These are phyloP conservation scores for Microbotryum intermedium DNA, from an alignment of 1,284 basidiomycete species.

Conservation along the genomic window DNA sequence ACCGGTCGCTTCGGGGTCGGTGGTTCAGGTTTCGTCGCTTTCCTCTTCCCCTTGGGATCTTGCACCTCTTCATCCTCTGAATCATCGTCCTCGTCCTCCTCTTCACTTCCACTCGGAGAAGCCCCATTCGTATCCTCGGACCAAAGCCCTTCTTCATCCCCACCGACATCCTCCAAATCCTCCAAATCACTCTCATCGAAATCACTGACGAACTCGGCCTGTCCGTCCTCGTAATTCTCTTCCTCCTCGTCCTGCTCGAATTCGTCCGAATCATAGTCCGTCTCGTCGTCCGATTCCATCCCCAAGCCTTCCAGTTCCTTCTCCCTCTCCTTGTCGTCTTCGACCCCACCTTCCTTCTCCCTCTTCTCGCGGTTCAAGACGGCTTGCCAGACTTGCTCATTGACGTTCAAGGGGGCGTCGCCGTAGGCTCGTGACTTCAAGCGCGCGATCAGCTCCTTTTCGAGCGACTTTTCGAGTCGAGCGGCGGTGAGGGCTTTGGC, in stretches of 20 bases:
- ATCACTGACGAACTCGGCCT: slow-evolving; percentile 78
- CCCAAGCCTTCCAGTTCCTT: slow-evolving; percentile 42
- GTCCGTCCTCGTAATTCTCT: slow-evolving; percentile 51
- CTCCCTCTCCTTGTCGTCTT: slow-evolving; percentile 43
- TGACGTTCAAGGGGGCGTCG: slow-evolving; percentile 94
- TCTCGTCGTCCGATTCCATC: slow-evolving; percentile 46
- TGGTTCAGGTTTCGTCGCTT: slow-evolving; percentile 47
- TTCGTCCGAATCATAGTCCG: slow-evolving; percentile 49
- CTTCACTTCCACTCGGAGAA: not conserved
- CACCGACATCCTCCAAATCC: slow-evolving; percentile 44
- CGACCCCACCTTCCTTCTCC: no score
- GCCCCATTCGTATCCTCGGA: slow-evolving; percentile 2
- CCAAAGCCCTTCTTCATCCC: no score
- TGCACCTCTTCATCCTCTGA: slow-evolving; percentile 26
- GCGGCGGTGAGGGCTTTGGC: slow-evolving; percentile 91
- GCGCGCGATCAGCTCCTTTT: slow-evolving; percentile 90
- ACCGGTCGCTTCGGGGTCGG: slow-evolving; percentile 25
- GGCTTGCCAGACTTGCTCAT: slow-evolving; percentile 91
- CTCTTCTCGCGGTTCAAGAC: slow-evolving; percentile 65
- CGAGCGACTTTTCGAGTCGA: slow-evolving; percentile 86
- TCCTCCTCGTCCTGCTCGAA: slow-evolving; percentile 48
- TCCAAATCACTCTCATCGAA: slow-evolving; percentile 52
- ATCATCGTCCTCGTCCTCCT: slow-evolving; percentile 31
- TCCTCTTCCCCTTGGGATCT: slow-evolving; percentile 32
- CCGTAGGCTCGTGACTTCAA: slow-evolving; percentile 95